Evolutionary conservation across 108 stramenopile genomes (phyloP).

Genomic region (Epipyxis sp.): DNA sequence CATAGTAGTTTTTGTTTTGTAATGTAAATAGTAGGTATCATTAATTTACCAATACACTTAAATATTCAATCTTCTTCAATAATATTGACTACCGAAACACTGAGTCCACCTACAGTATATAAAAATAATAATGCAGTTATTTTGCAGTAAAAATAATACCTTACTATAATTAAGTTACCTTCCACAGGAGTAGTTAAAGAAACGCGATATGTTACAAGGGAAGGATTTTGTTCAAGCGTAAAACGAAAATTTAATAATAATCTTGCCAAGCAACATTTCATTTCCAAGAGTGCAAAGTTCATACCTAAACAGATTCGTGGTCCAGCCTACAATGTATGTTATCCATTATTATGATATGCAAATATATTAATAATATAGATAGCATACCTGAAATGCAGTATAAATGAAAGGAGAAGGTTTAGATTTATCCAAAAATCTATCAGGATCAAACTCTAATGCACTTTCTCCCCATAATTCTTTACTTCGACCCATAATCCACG

Average conservation of each 20-base stretch:
- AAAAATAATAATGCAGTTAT: too few relatives aligned
- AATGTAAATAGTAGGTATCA: not conserved
- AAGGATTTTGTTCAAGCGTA: not conserved
- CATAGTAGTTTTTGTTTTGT: not conserved
- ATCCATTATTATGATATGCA: too few relatives aligned
- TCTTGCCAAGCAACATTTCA: constrained; percentile 35
- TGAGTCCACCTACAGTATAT: too few relatives aligned
- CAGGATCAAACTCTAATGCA: constrained; percentile 48
- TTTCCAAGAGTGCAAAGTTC: constrained; percentile 45
- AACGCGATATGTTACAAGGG: not conserved
- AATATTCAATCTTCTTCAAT: not conserved
- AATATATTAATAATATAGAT: too few relatives aligned
- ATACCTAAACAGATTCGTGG: constrained; percentile 47
- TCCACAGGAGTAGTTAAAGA: not conserved
- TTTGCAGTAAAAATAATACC: too few relatives aligned
- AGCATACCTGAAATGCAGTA: constrained; percentile 38
- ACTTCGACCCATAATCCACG: constrained; percentile 46
- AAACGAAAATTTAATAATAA: not conserved
- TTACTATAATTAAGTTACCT: not conserved
- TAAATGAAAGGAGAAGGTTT: constrained; percentile 37
- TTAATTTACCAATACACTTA: not conserved
- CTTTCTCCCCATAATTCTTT: constrained; percentile 51
- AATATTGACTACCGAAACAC: not conserved
- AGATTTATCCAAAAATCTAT: constrained; percentile 45
- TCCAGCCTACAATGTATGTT: too few relatives aligned